Conservation (phyloP, 1,139 yeast species). For the Yamadazyma spencermartinsiae region DNA sequence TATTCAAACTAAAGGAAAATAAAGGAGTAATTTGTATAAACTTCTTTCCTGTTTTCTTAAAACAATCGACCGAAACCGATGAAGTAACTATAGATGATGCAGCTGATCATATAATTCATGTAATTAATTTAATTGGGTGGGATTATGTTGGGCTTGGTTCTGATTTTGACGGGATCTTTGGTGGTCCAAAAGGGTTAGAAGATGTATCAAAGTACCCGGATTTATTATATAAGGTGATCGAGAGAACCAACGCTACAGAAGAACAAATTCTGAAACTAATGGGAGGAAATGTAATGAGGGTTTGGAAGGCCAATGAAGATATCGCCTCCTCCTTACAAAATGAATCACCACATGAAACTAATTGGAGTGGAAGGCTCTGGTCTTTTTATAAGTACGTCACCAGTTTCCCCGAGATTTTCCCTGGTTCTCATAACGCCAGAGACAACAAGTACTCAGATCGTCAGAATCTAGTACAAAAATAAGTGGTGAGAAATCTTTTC, state of each 20-base stretch:
- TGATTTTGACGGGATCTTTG: constrained; percentile 54
- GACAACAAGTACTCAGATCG: background rate
- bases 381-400: constrained; percentile 30
- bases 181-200: constrained; percentile 50
- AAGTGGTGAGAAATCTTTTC: no score
- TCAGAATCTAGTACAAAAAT: background rate
- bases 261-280: constrained; percentile 42
- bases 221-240: constrained; percentile 41
- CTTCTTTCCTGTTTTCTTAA: constrained; percentile 46
- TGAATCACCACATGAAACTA: constrained; percentile 32
- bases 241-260: constrained; percentile 36
- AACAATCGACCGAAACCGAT: constrained; percentile 17
- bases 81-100: constrained; percentile 47
- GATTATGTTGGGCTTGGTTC: constrained; percentile 56
- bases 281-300: constrained; percentile 51
- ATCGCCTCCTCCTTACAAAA: constrained; percentile 25
- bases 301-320: constrained; percentile 47
- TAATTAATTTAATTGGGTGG: constrained; percentile 50
- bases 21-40: constrained; percentile 53
- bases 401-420: constrained; percentile 36
- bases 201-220: constrained; percentile 58
- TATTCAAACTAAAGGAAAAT: constrained; percentile 36
- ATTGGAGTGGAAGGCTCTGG: constrained; percentile 47
- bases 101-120: constrained; percentile 44
- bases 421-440: constrained; percentile 25